A percentile compares a stretch with the other conserved stretches of the same genome.
Conservation (phyloP, 148 eudicot species). For the Rhododendron simsii region DNA sequence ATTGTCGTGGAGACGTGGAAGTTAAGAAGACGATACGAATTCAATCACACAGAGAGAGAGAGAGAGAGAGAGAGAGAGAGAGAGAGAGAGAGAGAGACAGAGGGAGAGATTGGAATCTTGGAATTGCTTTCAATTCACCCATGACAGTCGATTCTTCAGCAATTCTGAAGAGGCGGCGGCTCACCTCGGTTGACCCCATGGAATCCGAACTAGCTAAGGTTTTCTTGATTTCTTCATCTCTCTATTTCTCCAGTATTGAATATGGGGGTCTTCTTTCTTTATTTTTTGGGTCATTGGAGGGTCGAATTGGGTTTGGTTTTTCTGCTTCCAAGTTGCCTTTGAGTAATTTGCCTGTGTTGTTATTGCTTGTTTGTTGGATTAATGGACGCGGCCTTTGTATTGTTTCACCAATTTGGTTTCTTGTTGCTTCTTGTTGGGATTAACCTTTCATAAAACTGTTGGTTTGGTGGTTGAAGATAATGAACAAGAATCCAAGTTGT, state of each 20-base stretch:
- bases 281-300: neutral
- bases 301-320: neutral
- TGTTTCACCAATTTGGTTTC: neutral
- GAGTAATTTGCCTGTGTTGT: neutral
- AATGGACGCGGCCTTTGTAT: neutral
- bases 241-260: neutral
- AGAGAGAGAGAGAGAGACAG: neutral
- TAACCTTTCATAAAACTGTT: too few relatives aligned
- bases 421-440: neutral
- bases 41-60: too few relatives aligned
- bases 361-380: neutral
- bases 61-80: too few relatives aligned
- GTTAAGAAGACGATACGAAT: neutral
- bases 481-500: neutral
- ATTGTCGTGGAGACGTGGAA: neutral
- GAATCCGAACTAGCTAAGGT: conserved; percentile 37
- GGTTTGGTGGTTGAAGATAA: neutral
- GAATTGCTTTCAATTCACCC: neutral
- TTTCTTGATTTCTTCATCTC: neutral
- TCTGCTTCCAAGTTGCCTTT: neutral
- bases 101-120: neutral
- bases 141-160: conserved; percentile 33
- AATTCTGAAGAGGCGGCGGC: conserved; percentile 28
- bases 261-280: too few relatives aligned
- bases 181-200: conserved; percentile 30